Evolutionary conservation across 2,329 filamentous ascomycete species (phyloP).

Genomic region (Sporothrix sp.): DNA sequence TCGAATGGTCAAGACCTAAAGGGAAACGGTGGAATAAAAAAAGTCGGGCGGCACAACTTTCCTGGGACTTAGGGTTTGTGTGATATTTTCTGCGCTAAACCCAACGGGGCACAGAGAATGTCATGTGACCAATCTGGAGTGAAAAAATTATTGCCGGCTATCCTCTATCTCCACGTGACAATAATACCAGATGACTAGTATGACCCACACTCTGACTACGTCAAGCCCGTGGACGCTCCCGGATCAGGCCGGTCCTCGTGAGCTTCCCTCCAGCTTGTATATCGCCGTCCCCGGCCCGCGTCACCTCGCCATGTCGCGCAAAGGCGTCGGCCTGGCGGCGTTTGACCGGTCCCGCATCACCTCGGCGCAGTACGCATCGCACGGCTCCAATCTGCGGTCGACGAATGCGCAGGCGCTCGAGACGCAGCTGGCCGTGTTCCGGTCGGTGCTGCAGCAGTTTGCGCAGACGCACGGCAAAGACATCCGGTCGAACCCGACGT

Average conservation of each 20-base stretch:
- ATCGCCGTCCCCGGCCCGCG: too few relatives aligned
- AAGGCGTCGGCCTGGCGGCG: slow-evolving; percentile 82
- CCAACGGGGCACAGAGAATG: not conserved
- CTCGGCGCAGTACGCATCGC: slow-evolving; percentile 79
- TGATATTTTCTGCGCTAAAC: slow-evolving; percentile 16
- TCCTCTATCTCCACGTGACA: not conserved
- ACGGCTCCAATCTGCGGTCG: slow-evolving; percentile 78
- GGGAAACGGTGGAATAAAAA: slow-evolving; percentile 8
- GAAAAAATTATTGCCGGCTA: not conserved
- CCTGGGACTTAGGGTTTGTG: slow-evolving; percentile 14
- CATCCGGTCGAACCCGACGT: slow-evolving; percentile 88
- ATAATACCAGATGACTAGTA: not conserved
- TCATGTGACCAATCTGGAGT: not conserved
- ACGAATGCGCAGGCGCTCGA: slow-evolving; percentile 77
- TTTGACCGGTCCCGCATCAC: slow-evolving; percentile 79
- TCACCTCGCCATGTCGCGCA: slow-evolving; percentile 49
- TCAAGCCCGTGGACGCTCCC: too few relatives aligned
- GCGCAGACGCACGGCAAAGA: slow-evolving; percentile 89
- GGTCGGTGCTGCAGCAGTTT: slow-evolving; percentile 89
- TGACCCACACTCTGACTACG: too few relatives aligned
- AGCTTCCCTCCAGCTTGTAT: too few relatives aligned
- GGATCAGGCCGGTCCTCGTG: too few relatives aligned
- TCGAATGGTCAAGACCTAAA: slow-evolving; percentile 2
- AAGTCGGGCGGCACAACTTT: slow-evolving; percentile 11
- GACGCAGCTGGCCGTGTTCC: slow-evolving; percentile 92